Base-by-base conservation (phyloP, 208 protist species). In the Crithidia bombi region DNA sequence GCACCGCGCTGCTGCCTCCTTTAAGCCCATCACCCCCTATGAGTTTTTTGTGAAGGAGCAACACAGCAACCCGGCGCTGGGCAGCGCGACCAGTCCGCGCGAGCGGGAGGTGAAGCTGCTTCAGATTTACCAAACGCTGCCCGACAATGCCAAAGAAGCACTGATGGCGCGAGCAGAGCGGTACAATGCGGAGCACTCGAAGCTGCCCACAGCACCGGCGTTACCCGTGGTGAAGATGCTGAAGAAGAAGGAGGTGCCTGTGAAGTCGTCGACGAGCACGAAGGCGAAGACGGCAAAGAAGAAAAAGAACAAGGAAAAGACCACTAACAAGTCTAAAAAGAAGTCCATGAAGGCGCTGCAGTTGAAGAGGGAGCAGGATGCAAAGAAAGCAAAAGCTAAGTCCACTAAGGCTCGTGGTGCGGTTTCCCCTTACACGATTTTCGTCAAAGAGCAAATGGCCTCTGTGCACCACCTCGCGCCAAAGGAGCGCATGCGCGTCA, bases 391-490 rank as follows among this genome's bases (percentile, higher is more conserved):
- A 30, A 61, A 56, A 10, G 32, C n/a, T 12, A 50, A 55, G 47
- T 7, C 14, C 12, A 19, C 52, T 54, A 67, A 69, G 54, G 67
- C 26, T 19, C 62, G 69, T 36, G 61, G 49, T 7, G 30, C 46
- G 33, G 9, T 35, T 19, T 89, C 89, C 1, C 72, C 75, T 1
- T 94, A 89, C 59, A 47, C 71, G 1, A 54, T 79, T 1, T 94
- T 91, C 67, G 85, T 94, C n/a, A 82, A 85, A 73, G 76, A 85
- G 65, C 78, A 94, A 23, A 94, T 94, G 85, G 62, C 81, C 5
- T 59, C 57, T 0, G 23, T 94, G 15, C 75, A 68, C 26, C 39
- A 89, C 58, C 12, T 91, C 39, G 72, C 80, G 5, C 58, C 69
- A 14, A 76, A 65, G 54, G 81, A 94, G 38, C 71, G 83, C 3